Conservation (phyloP, 208 protist genomes). For the Trypanosoma theileri region DNA sequence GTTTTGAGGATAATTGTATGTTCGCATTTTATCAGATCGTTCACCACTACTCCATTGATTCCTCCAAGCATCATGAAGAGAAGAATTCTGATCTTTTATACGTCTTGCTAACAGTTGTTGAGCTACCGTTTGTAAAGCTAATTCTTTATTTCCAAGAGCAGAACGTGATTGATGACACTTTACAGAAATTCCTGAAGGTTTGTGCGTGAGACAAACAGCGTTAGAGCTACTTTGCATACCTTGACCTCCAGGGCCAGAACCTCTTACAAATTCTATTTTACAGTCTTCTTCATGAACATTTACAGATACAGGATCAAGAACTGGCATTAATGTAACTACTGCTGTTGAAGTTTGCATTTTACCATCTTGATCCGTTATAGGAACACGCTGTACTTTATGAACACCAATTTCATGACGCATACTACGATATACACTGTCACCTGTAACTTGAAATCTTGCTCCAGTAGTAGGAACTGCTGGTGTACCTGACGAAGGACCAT, state of each 20-base stretch:
- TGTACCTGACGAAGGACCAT: conserved; percentile 4
- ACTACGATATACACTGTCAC: conserved; percentile 74
- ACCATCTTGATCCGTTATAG: conserved; percentile 80
- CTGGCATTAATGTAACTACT: conserved; percentile 83
- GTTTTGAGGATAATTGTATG: conserved; percentile 92
- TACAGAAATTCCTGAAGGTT: conserved; percentile 86
- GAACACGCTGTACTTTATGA: conserved; percentile 91
- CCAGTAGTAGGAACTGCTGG: conserved; percentile 16
- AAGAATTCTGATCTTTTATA: conserved; percentile 73
- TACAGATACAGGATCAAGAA: conserved; percentile 86
- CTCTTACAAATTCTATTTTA: conserved; percentile 85
- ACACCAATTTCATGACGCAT: conserved; percentile 90
- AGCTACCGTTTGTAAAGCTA: conserved; percentile 85
- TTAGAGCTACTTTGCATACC: conserved; percentile 91
- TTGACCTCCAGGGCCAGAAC: conserved; percentile 86
- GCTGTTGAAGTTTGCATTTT: conserved; percentile 93
- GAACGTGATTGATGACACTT: conserved; percentile 90
- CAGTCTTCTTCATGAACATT: conserved; percentile 84
- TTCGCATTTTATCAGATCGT: conserved; percentile 89
- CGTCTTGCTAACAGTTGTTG: conserved; percentile 70
- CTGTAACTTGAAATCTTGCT: conserved; percentile 48
- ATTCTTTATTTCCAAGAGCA: conserved; percentile 85
- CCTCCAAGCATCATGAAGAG: conserved; percentile 69
- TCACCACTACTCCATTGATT: conserved; percentile 90
- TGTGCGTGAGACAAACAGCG: conserved; percentile 83